A percentile compares a stretch with the other conserved stretches of the same genome.
Evolutionary conservation across 225 moss, liverwort and hornwort genomes (phyloP).

Genomic region (Physcomitrellopsis africana): DNA sequence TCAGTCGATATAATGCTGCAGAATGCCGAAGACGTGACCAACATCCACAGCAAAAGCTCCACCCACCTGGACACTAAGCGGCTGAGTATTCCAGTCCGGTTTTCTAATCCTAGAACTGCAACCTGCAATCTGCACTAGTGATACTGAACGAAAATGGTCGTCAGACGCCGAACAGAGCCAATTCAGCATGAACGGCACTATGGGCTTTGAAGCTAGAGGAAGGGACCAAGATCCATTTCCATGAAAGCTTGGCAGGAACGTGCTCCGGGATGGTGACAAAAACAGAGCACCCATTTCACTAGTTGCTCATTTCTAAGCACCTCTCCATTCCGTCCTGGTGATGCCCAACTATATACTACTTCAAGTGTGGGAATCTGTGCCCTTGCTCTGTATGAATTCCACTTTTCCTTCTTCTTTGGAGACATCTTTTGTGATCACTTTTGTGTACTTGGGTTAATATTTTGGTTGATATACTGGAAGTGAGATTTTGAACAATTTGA

Average conservation of each 20-base stretch:
- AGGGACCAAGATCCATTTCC: not conserved
- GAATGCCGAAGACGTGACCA: constrained; percentile 23
- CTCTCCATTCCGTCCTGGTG: too few relatives aligned
- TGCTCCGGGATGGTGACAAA: constrained; percentile 26
- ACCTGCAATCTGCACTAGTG: constrained; percentile 24
- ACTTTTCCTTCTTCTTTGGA: too few relatives aligned
- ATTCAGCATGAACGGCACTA: constrained; percentile 22
- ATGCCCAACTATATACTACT: too few relatives aligned
- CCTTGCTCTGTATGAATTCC: too few relatives aligned
- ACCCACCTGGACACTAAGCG: constrained; percentile 35
- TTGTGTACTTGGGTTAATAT: too few relatives aligned
- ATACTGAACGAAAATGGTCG: not conserved
- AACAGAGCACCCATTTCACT: constrained; percentile 15
- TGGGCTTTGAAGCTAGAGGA: not conserved
- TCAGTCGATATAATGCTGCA: constrained; percentile 36
- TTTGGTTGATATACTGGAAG: too few relatives aligned
- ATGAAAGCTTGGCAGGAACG: constrained; percentile 25
- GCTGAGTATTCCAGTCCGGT: not conserved
- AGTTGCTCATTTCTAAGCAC: too few relatives aligned
- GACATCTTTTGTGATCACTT: too few relatives aligned
- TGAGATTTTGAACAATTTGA: too few relatives aligned
- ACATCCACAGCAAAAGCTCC: constrained; percentile 21
- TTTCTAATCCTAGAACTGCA: not conserved
- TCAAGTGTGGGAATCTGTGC: too few relatives aligned
- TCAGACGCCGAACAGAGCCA: constrained; percentile 16